These are phyloP conservation scores for Paraleonurus japonicus DNA, from an alignment of 257 asterid genomes.

Conservation along the genomic window DNA sequence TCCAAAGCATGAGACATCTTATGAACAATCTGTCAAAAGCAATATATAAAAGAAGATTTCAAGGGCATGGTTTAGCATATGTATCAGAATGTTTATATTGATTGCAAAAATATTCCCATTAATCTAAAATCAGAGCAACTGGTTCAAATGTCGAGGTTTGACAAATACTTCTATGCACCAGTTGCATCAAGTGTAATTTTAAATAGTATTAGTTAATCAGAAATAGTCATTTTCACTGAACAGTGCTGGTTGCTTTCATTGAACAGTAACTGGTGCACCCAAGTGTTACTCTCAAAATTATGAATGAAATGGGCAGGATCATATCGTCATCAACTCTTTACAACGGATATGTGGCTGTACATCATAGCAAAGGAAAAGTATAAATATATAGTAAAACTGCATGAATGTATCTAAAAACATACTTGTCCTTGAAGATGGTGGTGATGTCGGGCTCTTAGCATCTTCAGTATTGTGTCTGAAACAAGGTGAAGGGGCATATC, in stretches of 20 bases:
- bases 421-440: conserved; percentile 90
- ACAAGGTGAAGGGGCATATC: conserved; percentile 90
- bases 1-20: conserved; percentile 74
- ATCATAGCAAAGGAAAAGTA: conserved; percentile 4
- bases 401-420: conserved; percentile 29
- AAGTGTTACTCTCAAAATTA: too few relatives aligned
- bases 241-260: too few relatives aligned
- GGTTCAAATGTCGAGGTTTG: neutral
- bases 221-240: too few relatives aligned
- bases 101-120: neutral
- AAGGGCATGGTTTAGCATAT: neutral
- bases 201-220: too few relatives aligned
- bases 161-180: too few relatives aligned
- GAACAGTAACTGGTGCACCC: too few relatives aligned
- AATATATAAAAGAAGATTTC: neutral
- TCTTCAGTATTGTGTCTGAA: conserved; percentile 75
- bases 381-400: conserved; percentile 14
- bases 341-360: neutral
- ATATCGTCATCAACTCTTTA: neutral
- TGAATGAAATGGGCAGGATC: neutral
- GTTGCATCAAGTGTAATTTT: too few relatives aligned
- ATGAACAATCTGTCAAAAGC: conserved; percentile 61
- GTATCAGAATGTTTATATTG: neutral
- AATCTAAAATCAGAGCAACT: conserved; percentile 15
- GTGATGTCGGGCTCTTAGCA: conserved; percentile 87